Evolutionary conservation across 345 rosid genomes (phyloP).

Genomic region (Eucalyptus pauciflora): DNA sequence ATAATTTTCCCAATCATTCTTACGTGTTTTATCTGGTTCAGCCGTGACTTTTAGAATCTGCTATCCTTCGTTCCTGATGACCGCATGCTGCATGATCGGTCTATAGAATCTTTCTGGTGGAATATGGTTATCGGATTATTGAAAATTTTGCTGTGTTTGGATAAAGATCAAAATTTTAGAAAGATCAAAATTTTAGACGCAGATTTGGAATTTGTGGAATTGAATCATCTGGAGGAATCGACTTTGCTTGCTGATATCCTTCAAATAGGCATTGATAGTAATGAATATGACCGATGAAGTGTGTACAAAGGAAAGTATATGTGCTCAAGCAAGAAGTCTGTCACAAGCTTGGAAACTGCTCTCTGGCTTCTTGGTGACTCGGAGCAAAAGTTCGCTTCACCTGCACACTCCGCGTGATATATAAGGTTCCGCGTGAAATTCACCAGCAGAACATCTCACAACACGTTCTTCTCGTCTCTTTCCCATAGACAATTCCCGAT

Average conservation of each 20-base stretch:
- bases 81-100: neutral
- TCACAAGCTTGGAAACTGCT: slow-evolving; percentile 8
- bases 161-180: neutral
- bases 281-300: neutral
- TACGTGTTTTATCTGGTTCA: neutral
- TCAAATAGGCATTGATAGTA: neutral
- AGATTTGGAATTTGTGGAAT: neutral
- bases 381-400: neutral
- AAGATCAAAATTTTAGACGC: neutral
- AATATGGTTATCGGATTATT: neutral
- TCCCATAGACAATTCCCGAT: neutral
- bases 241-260: neutral
- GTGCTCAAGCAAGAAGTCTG: slow-evolving; percentile 13
- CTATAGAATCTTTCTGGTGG: neutral
- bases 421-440: neutral
- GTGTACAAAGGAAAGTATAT: slow-evolving; percentile 21
- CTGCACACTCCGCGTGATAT: neutral
- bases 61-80: neutral
- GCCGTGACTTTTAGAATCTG: neutral
- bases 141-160: neutral
- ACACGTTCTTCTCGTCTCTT: neutral
- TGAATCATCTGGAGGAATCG: neutral
- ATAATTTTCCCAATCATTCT: neutral
- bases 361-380: slow-evolving; percentile 1
- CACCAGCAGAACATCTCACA: neutral